Percentiles rank a stretch among this genome's conserved stretches.
phyloP scores from a whole-genome alignment of 495 filamentous ascomycete species.

The Neurospora discreta region DNA sequence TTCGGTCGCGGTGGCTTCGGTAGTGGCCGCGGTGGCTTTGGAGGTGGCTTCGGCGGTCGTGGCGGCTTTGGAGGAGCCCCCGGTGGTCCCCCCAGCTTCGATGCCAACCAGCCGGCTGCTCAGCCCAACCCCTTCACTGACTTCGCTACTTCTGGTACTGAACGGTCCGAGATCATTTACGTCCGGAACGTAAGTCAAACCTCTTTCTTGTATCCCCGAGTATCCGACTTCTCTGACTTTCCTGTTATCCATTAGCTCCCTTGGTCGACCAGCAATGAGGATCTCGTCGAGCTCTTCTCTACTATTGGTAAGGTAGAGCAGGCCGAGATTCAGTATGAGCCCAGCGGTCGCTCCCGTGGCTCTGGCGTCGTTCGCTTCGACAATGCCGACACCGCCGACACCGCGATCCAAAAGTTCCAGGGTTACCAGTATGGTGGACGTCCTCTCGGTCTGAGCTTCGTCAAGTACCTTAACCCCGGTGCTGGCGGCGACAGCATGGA shows the following conservation, averaged over 20 bases:
- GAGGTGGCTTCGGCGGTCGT: constrained; percentile 32
- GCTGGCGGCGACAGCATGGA: constrained; percentile 65
- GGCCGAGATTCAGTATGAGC: constrained; percentile 97
- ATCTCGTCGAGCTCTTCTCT: constrained; percentile 88
- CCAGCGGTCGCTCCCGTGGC: constrained; percentile 87
- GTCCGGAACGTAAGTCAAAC: constrained; percentile 81
- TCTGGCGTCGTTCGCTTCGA: constrained; percentile 95
- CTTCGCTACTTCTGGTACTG: constrained; percentile 77
- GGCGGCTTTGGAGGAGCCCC: constrained; percentile 34
- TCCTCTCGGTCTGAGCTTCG: constrained; percentile 81
- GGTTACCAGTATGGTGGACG: constrained; percentile 96
- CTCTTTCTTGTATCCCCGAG: background rate
- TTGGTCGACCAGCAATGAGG: constrained; percentile 98
- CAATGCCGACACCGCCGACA: constrained; percentile 71
- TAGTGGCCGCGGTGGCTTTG: constrained; percentile 22
- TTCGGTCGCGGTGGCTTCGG: constrained; percentile 32
- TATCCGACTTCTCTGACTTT: constrained; percentile 10
- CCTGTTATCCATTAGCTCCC: constrained; percentile 52
- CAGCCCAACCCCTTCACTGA: constrained; percentile 96
- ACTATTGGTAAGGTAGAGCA: constrained; percentile 97
- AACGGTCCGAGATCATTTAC: constrained; percentile 75
- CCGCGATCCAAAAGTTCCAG: constrained; percentile 91
- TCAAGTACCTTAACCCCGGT: constrained; percentile 69
- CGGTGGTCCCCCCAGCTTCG: constrained; percentile 29
- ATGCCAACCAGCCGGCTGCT: constrained; percentile 35